Base-by-base conservation (phyloP, 2,329 filamentous ascomycete species). In the Purpureocillium lavendulum region DNA sequence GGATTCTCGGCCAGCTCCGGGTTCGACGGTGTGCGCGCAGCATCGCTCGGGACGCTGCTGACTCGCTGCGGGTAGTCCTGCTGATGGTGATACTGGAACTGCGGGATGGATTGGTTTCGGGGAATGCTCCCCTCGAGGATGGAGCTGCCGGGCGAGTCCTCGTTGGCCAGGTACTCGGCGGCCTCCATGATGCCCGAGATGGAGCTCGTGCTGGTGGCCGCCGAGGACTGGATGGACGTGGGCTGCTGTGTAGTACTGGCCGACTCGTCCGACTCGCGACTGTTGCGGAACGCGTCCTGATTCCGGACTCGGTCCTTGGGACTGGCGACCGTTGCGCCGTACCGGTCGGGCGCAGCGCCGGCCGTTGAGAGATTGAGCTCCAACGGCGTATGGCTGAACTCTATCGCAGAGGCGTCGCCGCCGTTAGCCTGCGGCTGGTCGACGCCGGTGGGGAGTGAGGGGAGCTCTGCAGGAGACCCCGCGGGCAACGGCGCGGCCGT, bases 41-140 rank as follows among this genome's bases (percentile, higher is more conserved):
- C 63, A 30, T 64, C 68, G 42, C 57, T 58, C 29, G 64, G 59
- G n/a, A 61, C 61, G 49, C 60, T 72, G 37, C 60, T 61, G 41
- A 66, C 62, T 18, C 62, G 60, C 16, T 40, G 61, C 54, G 45
- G 69, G 49, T 51, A 65, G 2, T 67, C 56, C 36, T 70, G 67
- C 48, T 77, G 77, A 47, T 81, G 77, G 49, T 81, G 74, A 48
- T 82, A 81, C 51, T 81, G 76, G 40, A 81, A 68, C 45, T 70
- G 71, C 10, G 76, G 73, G 8, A 80, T 71, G 4, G 66, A 57
- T 39, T 66, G 62, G 45, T 56, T 62, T 40, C 58, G 62, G 6
- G 61, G 51, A 36, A 62, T 52, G 38, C 61, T 59, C 13, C 65
- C 67, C 32, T 73, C 69, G 18, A 69, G 59, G 24, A 73, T 51